phyloP scores from a whole-genome alignment of 176 grass and related monocot species.

The Lolium rigidum region DNA sequence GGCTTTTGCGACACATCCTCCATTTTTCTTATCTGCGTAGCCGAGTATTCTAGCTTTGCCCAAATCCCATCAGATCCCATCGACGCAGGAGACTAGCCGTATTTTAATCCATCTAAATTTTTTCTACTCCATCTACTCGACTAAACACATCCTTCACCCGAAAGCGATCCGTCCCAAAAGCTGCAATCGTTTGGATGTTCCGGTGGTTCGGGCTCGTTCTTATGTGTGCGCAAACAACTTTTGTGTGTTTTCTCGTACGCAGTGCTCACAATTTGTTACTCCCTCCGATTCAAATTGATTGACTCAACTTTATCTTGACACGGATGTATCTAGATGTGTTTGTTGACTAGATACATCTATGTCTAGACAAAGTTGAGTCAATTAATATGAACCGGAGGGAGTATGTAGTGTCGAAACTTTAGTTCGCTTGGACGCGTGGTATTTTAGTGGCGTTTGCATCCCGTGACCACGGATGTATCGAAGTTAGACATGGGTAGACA shows the following conservation, averaged over 20 bases:
- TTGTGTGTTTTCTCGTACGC: neutral
- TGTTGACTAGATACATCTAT: too few species aligned
- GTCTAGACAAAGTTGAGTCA: too few species aligned
- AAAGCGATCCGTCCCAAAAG: slow-evolving; percentile 47
- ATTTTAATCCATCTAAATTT: neutral
- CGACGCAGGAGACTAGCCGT: neutral
- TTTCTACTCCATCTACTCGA: neutral
- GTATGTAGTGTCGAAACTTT: slow-evolving; percentile 3
- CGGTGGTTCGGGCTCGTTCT: neutral
- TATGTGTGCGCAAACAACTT: neutral
- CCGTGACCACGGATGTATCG: neutral
- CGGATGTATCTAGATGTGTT: too few species aligned
- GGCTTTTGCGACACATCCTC: slow-evolving; percentile 31
- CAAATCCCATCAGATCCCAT: slow-evolving; percentile 49
- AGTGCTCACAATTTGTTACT: too few species aligned
- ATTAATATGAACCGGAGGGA: too few species aligned
- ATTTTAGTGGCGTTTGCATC: neutral
- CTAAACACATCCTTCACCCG: neutral
- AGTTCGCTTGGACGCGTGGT: too few species aligned
- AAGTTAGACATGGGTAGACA: neutral
- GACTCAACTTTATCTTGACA: too few species aligned
- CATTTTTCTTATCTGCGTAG: slow-evolving; percentile 2
- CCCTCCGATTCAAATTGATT: too few species aligned
- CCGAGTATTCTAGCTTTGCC: slow-evolving; percentile 21
- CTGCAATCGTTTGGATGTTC: slow-evolving; percentile 50